Base-by-base conservation (phyloP, 129 eudicot genomes). In the carrot (Daucus carota) region DNA sequence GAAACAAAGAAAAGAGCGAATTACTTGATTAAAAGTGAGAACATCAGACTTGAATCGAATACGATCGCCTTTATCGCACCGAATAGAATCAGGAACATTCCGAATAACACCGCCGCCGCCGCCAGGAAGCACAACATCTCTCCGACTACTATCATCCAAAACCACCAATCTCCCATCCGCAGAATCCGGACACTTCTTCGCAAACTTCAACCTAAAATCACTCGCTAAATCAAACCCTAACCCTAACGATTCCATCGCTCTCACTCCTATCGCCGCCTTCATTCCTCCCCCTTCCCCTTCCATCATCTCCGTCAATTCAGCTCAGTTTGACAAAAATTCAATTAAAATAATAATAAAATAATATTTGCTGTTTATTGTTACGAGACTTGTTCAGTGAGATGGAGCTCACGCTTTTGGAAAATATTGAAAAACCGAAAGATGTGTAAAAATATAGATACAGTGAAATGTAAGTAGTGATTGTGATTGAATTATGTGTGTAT, bases 181-280 rank as follows among this genome's bases (percentile, higher is more conserved):
- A 72, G 15, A 54, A n/a, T 46, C 73, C 0, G 88, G 88, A 66
- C 87, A 83, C 43, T 77, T 38, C 43, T 94, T 94, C 0, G 92
- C 98, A 73, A 89, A 94, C 86, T 87, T 94, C 31, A 94, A 78
- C 81, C 97, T 74, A 72, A 94, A 94, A 82, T 94, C 98, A 59
- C 92, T 91, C 10, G 98, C 95, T 26, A 94, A 77, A 84, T 94
- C 98, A 79, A 94, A 94, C 75, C 98, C 98, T 70, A 82, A 84
- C 50, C 98, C 98, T 47, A 94, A 65, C 0, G 96, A 83, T 62
- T 91, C 97, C 62, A 86, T 65, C 0, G 97, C 96, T 47, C 84
- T 79, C 8, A 80, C 34, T 76, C 91, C 98, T 8, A 87, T 73
- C 13, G 97, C 81, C 13, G 97, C 81, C 73, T 76, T 82, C 15